A percentile compares a stretch with the other conserved stretches of the same genome.
These are phyloP conservation scores for Sphaerostilbella broomeana DNA, from an alignment of 2,329 filamentous ascomycete genomes.

Conservation along the genomic window DNA sequence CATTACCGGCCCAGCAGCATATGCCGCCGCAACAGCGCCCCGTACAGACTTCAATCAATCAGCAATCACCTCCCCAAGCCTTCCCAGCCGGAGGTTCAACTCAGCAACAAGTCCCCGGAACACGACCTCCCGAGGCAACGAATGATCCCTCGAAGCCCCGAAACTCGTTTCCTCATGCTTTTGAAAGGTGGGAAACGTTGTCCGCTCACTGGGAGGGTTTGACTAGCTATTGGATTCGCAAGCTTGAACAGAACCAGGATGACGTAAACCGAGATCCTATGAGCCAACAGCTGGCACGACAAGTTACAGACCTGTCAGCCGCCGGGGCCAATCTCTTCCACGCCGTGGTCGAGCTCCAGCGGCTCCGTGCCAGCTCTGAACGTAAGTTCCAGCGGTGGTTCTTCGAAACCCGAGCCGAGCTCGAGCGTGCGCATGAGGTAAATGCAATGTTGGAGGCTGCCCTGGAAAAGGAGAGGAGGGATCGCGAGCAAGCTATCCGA, in stretches of 20 bases:
- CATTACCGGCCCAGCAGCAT: conserved; percentile 19
- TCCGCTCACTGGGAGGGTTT: conserved; percentile 98
- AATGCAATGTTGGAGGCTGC: conserved; percentile 72
- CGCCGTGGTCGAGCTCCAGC: conserved; percentile 91
- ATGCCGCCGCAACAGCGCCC: conserved; percentile 16
- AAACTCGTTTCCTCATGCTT: conserved; percentile 88
- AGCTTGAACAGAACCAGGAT: conserved; percentile 82
- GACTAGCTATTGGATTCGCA: conserved; percentile 94
- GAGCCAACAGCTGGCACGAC: conserved; percentile 80
- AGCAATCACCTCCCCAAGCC: conserved; percentile 12
- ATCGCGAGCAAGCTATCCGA: conserved; percentile 59
- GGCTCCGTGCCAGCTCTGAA: conserved; percentile 88
- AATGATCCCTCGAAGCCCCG: conserved; percentile 36
- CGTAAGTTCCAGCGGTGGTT: conserved; percentile 99
- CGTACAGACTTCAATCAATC: conserved; percentile 6
- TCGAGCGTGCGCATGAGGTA: conserved; percentile 77
- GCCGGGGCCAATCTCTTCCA: conserved; percentile 96
- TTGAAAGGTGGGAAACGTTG: conserved; percentile 93
- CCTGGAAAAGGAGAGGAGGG: conserved; percentile 67
- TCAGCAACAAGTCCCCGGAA: conserved; percentile 14
- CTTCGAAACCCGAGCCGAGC: conserved; percentile 83
- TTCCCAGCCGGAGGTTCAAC: conserved; percentile 14
- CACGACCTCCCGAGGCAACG: conserved; percentile 17
- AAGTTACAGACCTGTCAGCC: conserved; percentile 94
- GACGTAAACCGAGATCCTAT: conserved; percentile 78